Conservation (phyloP, 2,329 filamentous ascomycete genomes). For the Talaromyces atroroseus region DNA sequence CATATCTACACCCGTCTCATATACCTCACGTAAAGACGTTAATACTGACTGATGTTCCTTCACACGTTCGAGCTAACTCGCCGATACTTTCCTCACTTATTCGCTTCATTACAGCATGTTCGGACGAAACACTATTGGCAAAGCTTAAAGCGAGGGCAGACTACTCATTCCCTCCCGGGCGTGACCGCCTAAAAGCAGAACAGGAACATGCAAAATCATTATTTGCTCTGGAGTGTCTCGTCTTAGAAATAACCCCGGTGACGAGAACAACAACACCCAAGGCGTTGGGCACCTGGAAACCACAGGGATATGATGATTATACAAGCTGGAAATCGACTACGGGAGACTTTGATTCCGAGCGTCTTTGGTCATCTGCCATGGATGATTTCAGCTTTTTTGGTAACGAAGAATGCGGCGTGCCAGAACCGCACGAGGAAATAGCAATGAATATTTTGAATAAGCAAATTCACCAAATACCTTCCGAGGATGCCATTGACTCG, state of each 20-base stretch:
- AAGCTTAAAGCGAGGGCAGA: constrained; percentile 50
- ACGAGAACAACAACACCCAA: constrained; percentile 15
- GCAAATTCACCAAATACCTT: constrained; percentile 38
- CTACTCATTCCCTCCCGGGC: constrained; percentile 55
- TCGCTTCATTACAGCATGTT: constrained; percentile 53
- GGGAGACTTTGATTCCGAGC: constrained; percentile 55
- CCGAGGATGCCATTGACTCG: constrained; percentile 22
- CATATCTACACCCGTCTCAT: constrained; percentile 50
- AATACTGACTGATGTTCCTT: constrained; percentile 53
- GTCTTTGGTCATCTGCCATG: constrained; percentile 54
- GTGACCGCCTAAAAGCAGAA: constrained; percentile 45
- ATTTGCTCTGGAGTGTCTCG: constrained; percentile 52
- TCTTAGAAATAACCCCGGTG: constrained; percentile 49
- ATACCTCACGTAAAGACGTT: constrained; percentile 51
- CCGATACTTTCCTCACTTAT: constrained; percentile 42
- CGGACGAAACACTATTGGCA: constrained; percentile 51
- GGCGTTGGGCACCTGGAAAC: constrained; percentile 31
- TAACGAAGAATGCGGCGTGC: constrained; percentile 50
- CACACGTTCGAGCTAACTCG: constrained; percentile 36
- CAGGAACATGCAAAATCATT: constrained; percentile 45
- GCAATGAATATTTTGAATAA: constrained; percentile 37
- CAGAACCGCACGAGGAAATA: constrained; percentile 35
- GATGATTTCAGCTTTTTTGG: constrained; percentile 59
- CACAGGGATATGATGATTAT: constrained; percentile 39
- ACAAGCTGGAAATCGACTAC: constrained; percentile 50